Evolutionary conservation across 176 grass and related monocot genomes (phyloP).

Genomic region (Aegilops sharonensis): DNA sequence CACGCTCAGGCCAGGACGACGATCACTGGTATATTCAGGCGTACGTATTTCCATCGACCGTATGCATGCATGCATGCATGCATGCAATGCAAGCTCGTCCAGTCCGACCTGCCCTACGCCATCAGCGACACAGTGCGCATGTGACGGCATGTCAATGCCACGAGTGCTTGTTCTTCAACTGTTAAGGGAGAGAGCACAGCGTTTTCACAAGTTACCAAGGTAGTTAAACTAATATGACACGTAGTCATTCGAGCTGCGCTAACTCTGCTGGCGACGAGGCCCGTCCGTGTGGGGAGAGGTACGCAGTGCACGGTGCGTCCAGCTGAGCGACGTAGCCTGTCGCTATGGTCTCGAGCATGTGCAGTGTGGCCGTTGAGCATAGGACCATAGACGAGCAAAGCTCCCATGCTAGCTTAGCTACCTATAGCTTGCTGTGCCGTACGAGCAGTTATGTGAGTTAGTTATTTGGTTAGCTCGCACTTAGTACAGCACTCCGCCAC

Average conservation of each 20-base stretch:
- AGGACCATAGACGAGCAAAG: neutral
- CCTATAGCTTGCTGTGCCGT: neutral
- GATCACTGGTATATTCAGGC: neutral
- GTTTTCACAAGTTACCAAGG: neutral
- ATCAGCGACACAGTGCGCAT: neutral
- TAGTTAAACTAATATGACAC: neutral
- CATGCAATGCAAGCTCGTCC: neutral
- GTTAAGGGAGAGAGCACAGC: neutral
- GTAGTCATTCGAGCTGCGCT: neutral
- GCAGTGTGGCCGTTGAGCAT: conserved; percentile 1
- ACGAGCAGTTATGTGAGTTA: neutral
- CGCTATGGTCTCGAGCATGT: neutral
- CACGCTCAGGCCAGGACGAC: neutral
- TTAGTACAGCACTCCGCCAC: neutral
- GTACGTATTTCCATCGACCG: neutral
- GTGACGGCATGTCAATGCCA: neutral
- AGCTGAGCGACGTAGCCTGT: neutral
- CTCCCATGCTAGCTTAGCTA: neutral
- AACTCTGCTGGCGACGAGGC: neutral
- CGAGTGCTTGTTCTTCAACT: neutral
- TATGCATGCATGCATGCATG: neutral
- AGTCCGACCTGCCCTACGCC: neutral
- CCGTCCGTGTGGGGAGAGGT: neutral
- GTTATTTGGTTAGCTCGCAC: neutral
- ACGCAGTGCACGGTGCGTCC: neutral